These are phyloP conservation scores for Claviceps maximensis DNA, from an alignment of 2,329 filamentous ascomycete genomes.

Conservation along the genomic window DNA sequence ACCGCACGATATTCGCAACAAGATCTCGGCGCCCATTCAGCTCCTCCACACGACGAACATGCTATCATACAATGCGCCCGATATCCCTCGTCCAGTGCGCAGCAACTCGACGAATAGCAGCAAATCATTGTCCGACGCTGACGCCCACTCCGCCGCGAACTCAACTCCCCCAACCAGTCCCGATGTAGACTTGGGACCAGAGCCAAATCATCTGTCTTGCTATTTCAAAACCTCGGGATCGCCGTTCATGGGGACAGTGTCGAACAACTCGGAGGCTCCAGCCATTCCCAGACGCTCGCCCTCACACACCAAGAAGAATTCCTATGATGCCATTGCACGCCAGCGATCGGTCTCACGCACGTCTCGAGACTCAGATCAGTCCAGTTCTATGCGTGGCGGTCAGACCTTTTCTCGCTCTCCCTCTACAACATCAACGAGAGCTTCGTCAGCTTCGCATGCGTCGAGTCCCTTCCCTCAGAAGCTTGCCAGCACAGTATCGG, in stretches of 20 bases:
- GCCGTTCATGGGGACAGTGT: conserved; percentile 16
- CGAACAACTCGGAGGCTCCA: conserved; percentile 25
- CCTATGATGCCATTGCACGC: conserved; percentile 60
- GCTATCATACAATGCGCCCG: conserved; percentile 86
- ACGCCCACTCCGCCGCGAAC: conserved; percentile 40
- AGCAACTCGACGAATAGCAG: conserved; percentile 38
- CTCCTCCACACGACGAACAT: conserved; percentile 92
- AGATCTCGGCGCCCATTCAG: conserved; percentile 80
- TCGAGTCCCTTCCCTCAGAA: conserved; percentile 19
- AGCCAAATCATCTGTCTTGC: conserved; percentile 53
- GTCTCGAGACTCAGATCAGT: conserved; percentile 39
- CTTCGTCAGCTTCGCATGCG: conserved; percentile 31
- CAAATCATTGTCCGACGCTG: conserved; percentile 60
- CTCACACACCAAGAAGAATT: conserved; percentile 78
- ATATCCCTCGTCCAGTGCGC: conserved; percentile 48
- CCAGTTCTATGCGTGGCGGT: conserved; percentile 43
- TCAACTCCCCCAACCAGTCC: conserved; percentile 57
- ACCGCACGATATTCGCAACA: conserved; percentile 36
- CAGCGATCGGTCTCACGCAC: conserved; percentile 47
- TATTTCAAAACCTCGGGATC: conserved; percentile 47
- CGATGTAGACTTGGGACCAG: conserved; percentile 47
- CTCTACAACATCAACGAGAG: conserved; percentile 37
- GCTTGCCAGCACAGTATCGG: conserved; percentile 14
- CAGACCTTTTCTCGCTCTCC: conserved; percentile 44
- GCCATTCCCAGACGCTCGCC: conserved; percentile 64